A percentile compares a stretch with the other conserved stretches of the same genome.
These are phyloP conservation scores for Peziza echinospora DNA, from an alignment of 495 filamentous ascomycete genomes.

Conservation along the genomic window DNA sequence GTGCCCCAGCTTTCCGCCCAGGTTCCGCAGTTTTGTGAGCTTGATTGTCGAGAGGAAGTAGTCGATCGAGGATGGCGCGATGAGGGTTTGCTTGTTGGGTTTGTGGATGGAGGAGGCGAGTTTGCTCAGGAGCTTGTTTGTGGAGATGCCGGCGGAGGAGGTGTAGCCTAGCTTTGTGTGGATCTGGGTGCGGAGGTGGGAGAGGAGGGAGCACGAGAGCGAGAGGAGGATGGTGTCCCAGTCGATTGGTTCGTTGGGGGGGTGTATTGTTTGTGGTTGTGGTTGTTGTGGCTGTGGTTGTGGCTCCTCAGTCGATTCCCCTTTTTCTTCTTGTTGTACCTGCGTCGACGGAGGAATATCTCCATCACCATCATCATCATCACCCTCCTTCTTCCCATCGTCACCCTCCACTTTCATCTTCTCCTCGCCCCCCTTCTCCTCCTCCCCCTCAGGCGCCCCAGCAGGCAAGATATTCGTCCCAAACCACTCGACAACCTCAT, in stretches of 20 bases:
- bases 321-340: not conserved
- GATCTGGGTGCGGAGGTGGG: slow-evolving; percentile 45
- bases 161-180: slow-evolving; percentile 57
- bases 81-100: slow-evolving; percentile 77
- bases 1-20: slow-evolving; percentile 90
- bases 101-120: slow-evolving; percentile 78
- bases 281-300: no score
- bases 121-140: slow-evolving; percentile 91
- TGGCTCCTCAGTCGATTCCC: not conserved
- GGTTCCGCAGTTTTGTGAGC: slow-evolving; percentile 63
- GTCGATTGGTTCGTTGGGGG: no score
- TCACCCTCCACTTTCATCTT: not conserved
- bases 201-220: slow-evolving; percentile 70
- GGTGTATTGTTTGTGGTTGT: no score
- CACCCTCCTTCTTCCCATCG: not conserved
- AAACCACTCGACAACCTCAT: slow-evolving; percentile 50
- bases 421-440: not conserved
- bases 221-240: slow-evolving; percentile 90
- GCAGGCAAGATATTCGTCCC: slow-evolving; percentile 60
- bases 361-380: no score
- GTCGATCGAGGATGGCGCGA: slow-evolving; percentile 61
- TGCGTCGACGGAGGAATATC: no score
- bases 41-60: slow-evolving; percentile 70
- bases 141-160: slow-evolving; percentile 68
- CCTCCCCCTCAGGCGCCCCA: not conserved